Base-by-base conservation (phyloP, 257 asterid species). In the Avicennia marina region DNA sequence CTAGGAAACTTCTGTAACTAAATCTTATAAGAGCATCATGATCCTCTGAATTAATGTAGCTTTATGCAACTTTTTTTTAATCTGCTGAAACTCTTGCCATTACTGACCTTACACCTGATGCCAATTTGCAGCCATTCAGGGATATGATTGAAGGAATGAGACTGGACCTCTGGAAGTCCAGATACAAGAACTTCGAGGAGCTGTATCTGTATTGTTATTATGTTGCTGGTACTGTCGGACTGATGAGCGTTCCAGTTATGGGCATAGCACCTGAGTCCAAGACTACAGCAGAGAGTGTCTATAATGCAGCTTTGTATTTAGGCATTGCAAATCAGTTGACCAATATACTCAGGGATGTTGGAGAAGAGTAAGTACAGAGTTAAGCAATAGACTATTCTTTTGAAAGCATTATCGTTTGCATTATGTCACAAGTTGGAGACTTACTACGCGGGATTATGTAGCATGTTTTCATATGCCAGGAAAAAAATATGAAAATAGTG, bases 81-180 rank as follows among this genome's bases (percentile, higher is more conserved):
- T 11, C 13, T 36, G 13, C 41, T 36, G 3, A 11, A 36, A 12
- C 41, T 36, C 6, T 36, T 36, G 10, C 10, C 41, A 12, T 36
- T 11, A 11, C 41, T 36, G 1, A 29, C 8, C 34, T 36, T 8
- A 11, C 6, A 5, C 6, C 10, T 36, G 7, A n/a, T 11, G 41
- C 13, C 10, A 4, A 4, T 45, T 58, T 72, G 80, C 87, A 93
- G 99, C 99, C 97, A 19, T 93, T 93, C 52, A 78, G 95, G 67
- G 99, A 93, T 54, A 89, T 93, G 99, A 83, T 93, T 34, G 99
- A 89, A 56, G 99, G 99, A 69, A 93, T 93, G 99, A 77, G 97
- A 56, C 73, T 81, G 87, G 99, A 93, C 76, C 89, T 93, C 2
- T 61, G 75, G 80, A 93, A 93, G 61, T 84, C 99, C 2, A 76